A percentile compares a stretch with the other conserved stretches of the same genome.
Evolutionary conservation across 805 yeast genomes (phyloP).

Genomic region (Starmerella gropengiesseri): DNA sequence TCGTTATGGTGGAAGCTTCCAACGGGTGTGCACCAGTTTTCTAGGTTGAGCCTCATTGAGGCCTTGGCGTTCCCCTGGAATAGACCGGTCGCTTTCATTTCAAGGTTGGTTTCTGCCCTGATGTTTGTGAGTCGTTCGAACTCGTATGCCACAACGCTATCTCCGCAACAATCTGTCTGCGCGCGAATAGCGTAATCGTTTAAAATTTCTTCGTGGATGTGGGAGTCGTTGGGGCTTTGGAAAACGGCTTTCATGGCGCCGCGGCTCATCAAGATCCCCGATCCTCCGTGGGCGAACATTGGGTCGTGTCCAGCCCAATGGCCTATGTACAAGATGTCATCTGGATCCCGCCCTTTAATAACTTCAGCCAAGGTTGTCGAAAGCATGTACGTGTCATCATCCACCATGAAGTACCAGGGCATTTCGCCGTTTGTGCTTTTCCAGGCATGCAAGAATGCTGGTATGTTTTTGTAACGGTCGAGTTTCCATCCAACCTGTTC

Average conservation of each 20-base stretch:
- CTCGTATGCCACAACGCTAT: conserved; percentile 27
- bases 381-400: conserved; percentile 31
- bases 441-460: conserved; percentile 32
- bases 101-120: conserved; percentile 14
- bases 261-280: conserved; percentile 30
- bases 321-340: conserved; percentile 28
- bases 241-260: conserved; percentile 27
- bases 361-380: conserved; percentile 25
- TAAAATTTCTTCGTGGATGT: conserved; percentile 5
- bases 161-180: conserved; percentile 30
- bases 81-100: conserved; percentile 11
- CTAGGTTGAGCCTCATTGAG: conserved; percentile 13
- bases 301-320: conserved; percentile 18
- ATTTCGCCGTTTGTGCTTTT: conserved; percentile 17
- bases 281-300: conserved; percentile 34
- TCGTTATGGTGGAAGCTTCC: conserved; percentile 29
- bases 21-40: conserved; percentile 28
- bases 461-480: conserved; percentile 32
- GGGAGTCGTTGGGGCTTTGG: conserved; percentile 17
- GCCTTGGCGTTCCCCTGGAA: conserved; percentile 30
- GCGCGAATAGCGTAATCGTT: conserved; percentile 23
- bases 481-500: conserved; percentile 25
- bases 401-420: conserved; percentile 33
- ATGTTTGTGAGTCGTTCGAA: conserved; percentile 20
- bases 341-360: conserved; percentile 24